Conservation (phyloP, 2,329 filamentous ascomycete genomes). For the Ceratocystis diversiconidia region DNA sequence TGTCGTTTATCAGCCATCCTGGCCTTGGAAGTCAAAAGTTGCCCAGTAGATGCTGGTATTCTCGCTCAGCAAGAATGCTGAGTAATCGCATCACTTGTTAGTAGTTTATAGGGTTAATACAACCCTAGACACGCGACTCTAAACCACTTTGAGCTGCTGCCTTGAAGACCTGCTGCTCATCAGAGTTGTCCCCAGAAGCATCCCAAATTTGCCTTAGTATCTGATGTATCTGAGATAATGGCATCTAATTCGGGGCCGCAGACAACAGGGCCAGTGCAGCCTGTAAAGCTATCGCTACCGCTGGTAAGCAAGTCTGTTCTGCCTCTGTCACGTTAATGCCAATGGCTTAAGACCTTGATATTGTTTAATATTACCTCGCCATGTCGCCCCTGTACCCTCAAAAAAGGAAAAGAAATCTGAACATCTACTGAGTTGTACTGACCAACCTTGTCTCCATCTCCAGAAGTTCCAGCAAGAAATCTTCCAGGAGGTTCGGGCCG, state of each 20-base stretch:
- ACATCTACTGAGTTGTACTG: background rate
- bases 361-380: background rate
- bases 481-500: slow-evolving; percentile 74
- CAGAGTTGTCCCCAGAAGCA: background rate
- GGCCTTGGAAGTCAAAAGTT: too few relatives aligned
- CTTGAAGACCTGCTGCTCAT: background rate
- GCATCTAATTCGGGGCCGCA: background rate
- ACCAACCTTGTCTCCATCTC: background rate
- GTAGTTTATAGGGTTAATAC: too few relatives aligned
- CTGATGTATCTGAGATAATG: background rate
- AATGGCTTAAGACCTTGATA: background rate
- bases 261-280: slow-evolving; percentile 21
- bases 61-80: too few relatives aligned
- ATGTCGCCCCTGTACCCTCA: too few relatives aligned
- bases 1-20: too few relatives aligned
- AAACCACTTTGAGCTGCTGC: too few relatives aligned
- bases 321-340: too few relatives aligned
- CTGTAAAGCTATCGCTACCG: slow-evolving; percentile 70
- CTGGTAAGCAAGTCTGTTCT: slow-evolving; percentile 34
- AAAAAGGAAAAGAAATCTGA: background rate
- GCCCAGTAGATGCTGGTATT: too few relatives aligned
- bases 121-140: too few relatives aligned
- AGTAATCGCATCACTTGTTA: too few relatives aligned
- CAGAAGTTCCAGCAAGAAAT: slow-evolving; percentile 87
- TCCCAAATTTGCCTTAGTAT: background rate